Percentiles rank a stretch among this genome's conserved stretches.
These are phyloP conservation scores for Sicyos baderoa DNA, from an alignment of 306 rosid genomes.

Conservation along the genomic window DNA sequence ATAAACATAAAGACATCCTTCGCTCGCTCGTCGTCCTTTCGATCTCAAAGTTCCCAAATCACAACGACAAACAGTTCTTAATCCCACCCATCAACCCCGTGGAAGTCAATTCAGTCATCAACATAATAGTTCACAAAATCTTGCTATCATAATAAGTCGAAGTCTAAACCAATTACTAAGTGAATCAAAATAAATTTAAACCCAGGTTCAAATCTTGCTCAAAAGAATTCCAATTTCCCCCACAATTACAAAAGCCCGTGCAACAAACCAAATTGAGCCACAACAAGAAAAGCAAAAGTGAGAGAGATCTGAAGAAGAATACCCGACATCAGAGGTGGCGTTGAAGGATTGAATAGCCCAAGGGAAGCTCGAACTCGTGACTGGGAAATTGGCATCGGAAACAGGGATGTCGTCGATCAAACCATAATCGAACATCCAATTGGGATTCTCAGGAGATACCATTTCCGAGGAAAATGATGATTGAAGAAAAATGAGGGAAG, in stretches of 20 bases:
- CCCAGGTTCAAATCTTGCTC: not conserved
- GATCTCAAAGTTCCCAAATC: not conserved
- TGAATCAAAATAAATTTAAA: not conserved
- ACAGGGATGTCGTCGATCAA: slow-evolving; percentile 72
- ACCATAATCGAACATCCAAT: slow-evolving; percentile 72
- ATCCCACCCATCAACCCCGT: slow-evolving; percentile 1
- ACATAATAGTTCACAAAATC: not conserved
- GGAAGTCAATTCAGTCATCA: not conserved
- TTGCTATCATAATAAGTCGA: not conserved
- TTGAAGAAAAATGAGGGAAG: not conserved
- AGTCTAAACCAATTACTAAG: not conserved
- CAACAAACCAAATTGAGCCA: not conserved
- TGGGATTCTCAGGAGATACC: slow-evolving; percentile 85
- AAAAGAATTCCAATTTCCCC: not conserved
- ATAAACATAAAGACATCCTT: not conserved
- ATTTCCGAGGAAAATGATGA: slow-evolving; percentile 29
- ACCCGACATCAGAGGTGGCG: slow-evolving; percentile 48
- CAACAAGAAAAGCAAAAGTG: not conserved
- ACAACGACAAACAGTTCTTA: not conserved
- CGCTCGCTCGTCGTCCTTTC: too few species aligned
- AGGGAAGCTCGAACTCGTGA: slow-evolving; percentile 45
- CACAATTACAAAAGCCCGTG: not conserved
- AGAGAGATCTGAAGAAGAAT: slow-evolving; percentile 13
- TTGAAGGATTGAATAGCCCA: slow-evolving; percentile 58
- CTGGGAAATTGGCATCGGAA: slow-evolving; percentile 46